A percentile compares a stretch with the other conserved stretches of the same genome.
phyloP scores from a whole-genome alignment of 306 rosid species.

The Fragaria ananassa region DNA sequence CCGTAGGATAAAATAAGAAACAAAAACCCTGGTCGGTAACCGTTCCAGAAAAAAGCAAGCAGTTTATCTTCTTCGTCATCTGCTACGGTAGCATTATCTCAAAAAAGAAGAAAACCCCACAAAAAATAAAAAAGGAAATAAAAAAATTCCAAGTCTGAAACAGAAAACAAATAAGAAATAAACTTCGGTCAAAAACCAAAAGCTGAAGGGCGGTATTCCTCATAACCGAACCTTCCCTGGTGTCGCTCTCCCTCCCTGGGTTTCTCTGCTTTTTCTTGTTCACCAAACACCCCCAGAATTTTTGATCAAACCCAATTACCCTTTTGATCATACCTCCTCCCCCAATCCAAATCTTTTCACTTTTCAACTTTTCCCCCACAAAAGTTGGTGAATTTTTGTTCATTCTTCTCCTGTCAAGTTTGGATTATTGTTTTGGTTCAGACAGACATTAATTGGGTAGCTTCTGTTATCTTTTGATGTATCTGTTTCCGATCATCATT shows the following conservation, averaged over 20 bases:
- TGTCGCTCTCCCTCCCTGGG: not conserved
- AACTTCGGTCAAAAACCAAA: not conserved
- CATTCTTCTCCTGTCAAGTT: no score
- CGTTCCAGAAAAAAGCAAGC: not conserved
- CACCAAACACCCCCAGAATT: not conserved
- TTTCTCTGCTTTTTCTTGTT: not conserved
- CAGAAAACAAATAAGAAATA: not conserved
- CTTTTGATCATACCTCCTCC: not conserved
- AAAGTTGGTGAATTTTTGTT: not conserved
- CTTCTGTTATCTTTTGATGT: no score
- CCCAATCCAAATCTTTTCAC: not conserved
- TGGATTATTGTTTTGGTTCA: no score
- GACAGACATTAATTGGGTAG: no score
- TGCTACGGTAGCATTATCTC: not conserved
- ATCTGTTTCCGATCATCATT: no score
- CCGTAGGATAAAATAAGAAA: not conserved
- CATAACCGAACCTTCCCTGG: not conserved
- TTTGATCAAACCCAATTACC: not conserved
- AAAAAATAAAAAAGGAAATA: not conserved
- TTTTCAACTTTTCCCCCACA: not conserved
- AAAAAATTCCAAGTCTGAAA: not conserved
- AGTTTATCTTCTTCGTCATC: not conserved
- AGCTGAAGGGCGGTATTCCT: constrained; percentile 8
- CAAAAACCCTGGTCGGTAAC: not conserved
- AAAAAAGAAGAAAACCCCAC: no score